Percentiles rank a stretch among this genome's conserved stretches.
These are phyloP conservation scores for Gynostemma pentaphyllum DNA, from an alignment of 306 rosid genomes.

Conservation along the genomic window DNA sequence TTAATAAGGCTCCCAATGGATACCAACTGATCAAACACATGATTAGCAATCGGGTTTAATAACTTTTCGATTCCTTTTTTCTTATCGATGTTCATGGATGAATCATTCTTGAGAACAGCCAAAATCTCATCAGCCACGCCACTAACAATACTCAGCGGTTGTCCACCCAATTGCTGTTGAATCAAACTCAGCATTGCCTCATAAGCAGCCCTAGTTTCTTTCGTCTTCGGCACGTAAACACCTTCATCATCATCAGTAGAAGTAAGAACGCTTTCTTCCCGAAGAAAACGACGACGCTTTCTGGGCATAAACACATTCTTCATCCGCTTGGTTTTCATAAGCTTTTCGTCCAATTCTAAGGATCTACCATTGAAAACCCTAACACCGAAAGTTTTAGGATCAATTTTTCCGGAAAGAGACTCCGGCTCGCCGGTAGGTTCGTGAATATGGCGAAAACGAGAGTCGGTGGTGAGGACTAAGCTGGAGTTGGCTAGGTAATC, in stretches of 20 bases:
- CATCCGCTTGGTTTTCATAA: slow-evolving; percentile 42
- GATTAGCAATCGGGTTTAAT: slow-evolving; percentile 38
- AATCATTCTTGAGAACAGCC: slow-evolving; percentile 60
- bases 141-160: slow-evolving; percentile 63
- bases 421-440: slow-evolving; percentile 97
- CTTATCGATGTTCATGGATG: slow-evolving; percentile 49
- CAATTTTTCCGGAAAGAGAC: slow-evolving; percentile 64
- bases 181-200: slow-evolving; percentile 92
- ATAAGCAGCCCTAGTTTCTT: slow-evolving; percentile 83
- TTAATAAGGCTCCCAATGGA: slow-evolving; percentile 68
- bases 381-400: slow-evolving; percentile 71
- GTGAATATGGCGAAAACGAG: slow-evolving; percentile 76
- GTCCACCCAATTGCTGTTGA: slow-evolving; percentile 83
- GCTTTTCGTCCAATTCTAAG: slow-evolving; percentile 56
- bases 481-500: slow-evolving; percentile 88
- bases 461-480: slow-evolving; percentile 69
- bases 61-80: slow-evolving; percentile 86
- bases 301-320: slow-evolving; percentile 59
- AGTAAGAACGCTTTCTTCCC: slow-evolving; percentile 65
- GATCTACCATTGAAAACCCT: slow-evolving; percentile 61
- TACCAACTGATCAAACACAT: slow-evolving; percentile 54
- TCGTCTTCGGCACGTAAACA: slow-evolving; percentile 78
- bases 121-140: slow-evolving; percentile 82
- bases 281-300: slow-evolving; percentile 63
- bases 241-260: slow-evolving; percentile 76